A percentile compares a stretch with the other conserved stretches of the same genome.
These are phyloP conservation scores for Zopfia rhizophila DNA, from an alignment of 2,329 filamentous ascomycete species.

Conservation along the genomic window DNA sequence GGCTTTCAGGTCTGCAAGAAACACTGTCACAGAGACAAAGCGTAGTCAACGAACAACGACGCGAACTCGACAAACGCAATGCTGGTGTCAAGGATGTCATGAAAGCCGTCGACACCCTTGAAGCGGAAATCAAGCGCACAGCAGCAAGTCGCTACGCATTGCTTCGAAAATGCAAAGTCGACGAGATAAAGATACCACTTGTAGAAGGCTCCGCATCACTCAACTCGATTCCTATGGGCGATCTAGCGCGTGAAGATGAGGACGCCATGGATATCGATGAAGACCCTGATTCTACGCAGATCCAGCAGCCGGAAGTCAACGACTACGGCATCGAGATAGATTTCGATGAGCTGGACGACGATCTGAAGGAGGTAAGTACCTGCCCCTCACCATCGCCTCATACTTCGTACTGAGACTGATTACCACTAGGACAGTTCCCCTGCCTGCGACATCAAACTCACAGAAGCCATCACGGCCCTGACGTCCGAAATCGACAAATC, in stretches of 20 bases:
- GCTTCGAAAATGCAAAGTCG: conserved; percentile 88
- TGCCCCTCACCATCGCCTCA: not conserved
- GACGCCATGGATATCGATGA: conserved; percentile 96
- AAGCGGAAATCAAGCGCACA: conserved; percentile 86
- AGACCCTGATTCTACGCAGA: conserved; percentile 60
- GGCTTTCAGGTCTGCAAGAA: conserved; percentile 74
- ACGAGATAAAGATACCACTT: conserved; percentile 89
- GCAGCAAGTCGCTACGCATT: conserved; percentile 85
- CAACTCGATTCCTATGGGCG: conserved; percentile 87
- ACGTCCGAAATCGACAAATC: conserved; percentile 88
- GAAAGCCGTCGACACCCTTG: conserved; percentile 80
- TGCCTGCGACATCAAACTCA: conserved; percentile 77
- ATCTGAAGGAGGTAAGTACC: conserved; percentile 66
- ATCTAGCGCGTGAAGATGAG: conserved; percentile 75
- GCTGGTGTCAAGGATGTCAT: conserved; percentile 82
- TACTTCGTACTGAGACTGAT: conserved; percentile 13
- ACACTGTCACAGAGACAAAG: conserved; percentile 76
- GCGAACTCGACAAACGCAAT: conserved; percentile 83
- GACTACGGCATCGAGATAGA: conserved; percentile 93
- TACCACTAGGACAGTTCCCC: conserved; percentile 71
- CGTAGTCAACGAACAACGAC: conserved; percentile 79
- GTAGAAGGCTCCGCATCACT: conserved; percentile 74
- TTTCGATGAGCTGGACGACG: conserved; percentile 83
- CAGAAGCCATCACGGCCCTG: conserved; percentile 79
- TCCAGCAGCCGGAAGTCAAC: conserved; percentile 70